These are phyloP conservation scores for Eimeria praecox DNA, from an alignment of 169 alveolate species.

Conservation along the genomic window DNA sequence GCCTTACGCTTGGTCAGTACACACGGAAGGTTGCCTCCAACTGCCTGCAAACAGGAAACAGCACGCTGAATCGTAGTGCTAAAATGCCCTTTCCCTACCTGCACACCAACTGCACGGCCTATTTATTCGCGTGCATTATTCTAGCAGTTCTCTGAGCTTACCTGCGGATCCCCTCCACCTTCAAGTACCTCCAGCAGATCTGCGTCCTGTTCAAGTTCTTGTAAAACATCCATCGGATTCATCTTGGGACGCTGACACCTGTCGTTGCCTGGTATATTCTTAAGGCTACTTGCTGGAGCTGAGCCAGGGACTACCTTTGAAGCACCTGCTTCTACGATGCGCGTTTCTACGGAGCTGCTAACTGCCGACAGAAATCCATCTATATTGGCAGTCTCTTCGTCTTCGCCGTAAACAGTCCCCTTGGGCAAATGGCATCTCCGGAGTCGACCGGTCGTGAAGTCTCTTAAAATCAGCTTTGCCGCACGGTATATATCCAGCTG, in stretches of 20 bases:
- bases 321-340: not conserved
- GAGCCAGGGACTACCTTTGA: not conserved
- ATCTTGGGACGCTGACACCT: not conserved
- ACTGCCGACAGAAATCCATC: not conserved
- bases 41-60: conserved; percentile 2
- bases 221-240: conserved; percentile 40
- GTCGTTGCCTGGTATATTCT: not conserved
- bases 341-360: not conserved
- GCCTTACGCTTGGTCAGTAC: conserved; percentile 75
- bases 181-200: conserved; percentile 38
- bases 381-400: conserved; percentile 25
- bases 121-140: not conserved
- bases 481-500: conserved; percentile 97
- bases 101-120: not conserved
- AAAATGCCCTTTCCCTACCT: not conserved
- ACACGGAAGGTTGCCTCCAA: not conserved
- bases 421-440: conserved; percentile 84
- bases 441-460: conserved; percentile 96
- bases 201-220: conserved; percentile 53
- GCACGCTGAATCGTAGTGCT: not conserved
- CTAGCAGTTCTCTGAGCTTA: not conserved
- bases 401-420: conserved; percentile 55
- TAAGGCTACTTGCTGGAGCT: not conserved
- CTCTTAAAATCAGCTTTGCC: conserved; percentile 96
- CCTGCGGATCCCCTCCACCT: conserved; percentile 18